Conservation (phyloP, 169 alveolate species). For the Neospora caninum region DNA sequence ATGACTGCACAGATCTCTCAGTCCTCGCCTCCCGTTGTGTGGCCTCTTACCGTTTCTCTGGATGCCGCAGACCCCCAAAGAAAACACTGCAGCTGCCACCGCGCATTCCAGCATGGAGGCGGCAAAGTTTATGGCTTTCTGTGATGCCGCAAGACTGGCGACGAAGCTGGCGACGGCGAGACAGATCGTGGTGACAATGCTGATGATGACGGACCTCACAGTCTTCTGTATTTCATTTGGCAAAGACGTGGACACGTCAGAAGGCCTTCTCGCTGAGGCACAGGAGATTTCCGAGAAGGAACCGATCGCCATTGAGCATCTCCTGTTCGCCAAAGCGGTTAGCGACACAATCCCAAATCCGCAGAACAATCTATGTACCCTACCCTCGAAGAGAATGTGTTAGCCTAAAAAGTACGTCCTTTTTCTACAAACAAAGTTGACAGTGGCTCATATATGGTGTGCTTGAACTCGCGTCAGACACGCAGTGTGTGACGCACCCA, state of each 20-base stretch:
- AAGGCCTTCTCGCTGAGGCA: not conserved
- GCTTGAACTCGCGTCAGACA: no score
- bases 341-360: no score
- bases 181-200: not conserved
- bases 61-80: not conserved
- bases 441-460: no score
- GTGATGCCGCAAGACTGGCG: not conserved
- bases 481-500: no score
- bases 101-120: slow-evolving; percentile 12
- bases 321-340: no score
- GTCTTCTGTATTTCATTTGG: not conserved
- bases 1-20: no score
- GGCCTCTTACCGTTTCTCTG: not conserved
- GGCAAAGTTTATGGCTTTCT: not conserved
- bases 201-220: not conserved
- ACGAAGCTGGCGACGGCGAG: slow-evolving; percentile 19
- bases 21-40: not conserved
- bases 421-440: no score
- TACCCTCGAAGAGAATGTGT: no score
- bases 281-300: not conserved
- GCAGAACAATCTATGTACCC: no score
- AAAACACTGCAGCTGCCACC: not conserved
- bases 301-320: not conserved
- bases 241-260: not conserved
- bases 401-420: no score